phyloP scores from a whole-genome alignment of 345 rosid genomes.

The Ceriops decandra region DNA sequence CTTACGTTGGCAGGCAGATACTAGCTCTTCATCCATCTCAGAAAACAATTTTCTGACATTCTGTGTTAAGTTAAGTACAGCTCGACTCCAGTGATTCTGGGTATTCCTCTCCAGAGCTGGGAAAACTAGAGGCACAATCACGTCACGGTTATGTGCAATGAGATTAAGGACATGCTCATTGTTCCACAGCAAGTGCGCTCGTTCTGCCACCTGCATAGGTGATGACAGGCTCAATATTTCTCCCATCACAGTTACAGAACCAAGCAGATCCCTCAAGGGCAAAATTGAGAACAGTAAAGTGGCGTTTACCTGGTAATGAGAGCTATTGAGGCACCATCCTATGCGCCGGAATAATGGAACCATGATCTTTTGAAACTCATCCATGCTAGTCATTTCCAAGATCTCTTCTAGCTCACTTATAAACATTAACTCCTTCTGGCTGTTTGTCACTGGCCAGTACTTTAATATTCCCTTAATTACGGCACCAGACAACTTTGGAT shows the following conservation, averaged over 20 bases:
- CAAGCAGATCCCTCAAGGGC: not conserved
- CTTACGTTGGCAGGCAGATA: conserved; percentile 45
- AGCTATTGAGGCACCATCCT: conserved; percentile 65
- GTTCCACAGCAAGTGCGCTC: conserved; percentile 75
- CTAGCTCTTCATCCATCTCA: conserved; percentile 70
- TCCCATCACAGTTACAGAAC: not conserved
- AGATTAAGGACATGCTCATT: conserved; percentile 61
- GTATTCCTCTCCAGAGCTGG: conserved; percentile 58
- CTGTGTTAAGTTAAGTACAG: conserved; percentile 63
- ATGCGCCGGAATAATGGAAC: conserved; percentile 60
- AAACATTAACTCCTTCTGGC: conserved; percentile 87
- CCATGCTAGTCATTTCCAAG: conserved; percentile 56
- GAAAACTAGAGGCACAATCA: conserved; percentile 51
- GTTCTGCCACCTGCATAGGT: conserved; percentile 65
- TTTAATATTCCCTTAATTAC: conserved; percentile 65
- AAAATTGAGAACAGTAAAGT: not conserved
- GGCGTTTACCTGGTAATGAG: conserved; percentile 62
- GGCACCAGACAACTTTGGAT: conserved; percentile 48
- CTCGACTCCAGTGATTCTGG: conserved; percentile 70
- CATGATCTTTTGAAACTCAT: conserved; percentile 62
- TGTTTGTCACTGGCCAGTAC: conserved; percentile 78
- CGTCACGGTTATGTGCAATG: conserved; percentile 46
- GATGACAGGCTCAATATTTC: conserved; percentile 9
- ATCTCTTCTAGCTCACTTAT: conserved; percentile 80
- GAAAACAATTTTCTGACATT: conserved; percentile 51